Evolutionary conservation across 176 grass and related monocot genomes (phyloP).

Genomic region (Cymbopogon citratus): DNA sequence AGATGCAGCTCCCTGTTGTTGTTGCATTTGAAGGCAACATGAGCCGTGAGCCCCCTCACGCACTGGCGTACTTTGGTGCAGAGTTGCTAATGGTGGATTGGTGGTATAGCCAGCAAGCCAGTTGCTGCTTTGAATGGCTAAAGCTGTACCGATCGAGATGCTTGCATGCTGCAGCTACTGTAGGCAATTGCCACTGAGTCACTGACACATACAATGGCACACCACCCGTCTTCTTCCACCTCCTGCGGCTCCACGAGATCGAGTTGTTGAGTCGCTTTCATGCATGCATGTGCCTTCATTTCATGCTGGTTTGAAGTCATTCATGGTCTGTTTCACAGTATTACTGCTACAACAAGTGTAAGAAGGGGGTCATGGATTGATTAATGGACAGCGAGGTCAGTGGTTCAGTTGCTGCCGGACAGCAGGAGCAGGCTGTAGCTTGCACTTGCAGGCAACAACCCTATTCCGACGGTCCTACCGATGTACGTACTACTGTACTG

Average conservation of each 20-base stretch:
- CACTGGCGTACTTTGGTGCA: neutral
- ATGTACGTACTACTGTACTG: too few relatives aligned
- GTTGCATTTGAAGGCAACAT: too few relatives aligned
- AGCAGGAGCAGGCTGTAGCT: neutral
- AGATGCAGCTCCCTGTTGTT: neutral
- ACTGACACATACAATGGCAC: neutral
- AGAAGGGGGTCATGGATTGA: neutral
- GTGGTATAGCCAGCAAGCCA: neutral
- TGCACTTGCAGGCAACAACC: neutral
- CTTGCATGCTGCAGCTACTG: neutral
- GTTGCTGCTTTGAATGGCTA: neutral
- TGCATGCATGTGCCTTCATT: too few relatives aligned
- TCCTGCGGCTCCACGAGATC: too few relatives aligned
- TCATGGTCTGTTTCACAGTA: too few relatives aligned
- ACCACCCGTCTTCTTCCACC: neutral
- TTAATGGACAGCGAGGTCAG: neutral
- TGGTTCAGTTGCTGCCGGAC: neutral
- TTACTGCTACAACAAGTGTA: neutral
- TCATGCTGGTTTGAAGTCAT: neutral
- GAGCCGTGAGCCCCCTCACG: neutral
- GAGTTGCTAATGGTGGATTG: neutral
- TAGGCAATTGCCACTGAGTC: neutral
- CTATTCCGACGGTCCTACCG: too few relatives aligned
- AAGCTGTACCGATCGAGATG: neutral
- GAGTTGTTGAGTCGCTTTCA: slow-evolving; percentile 10